Conservation (phyloP, 257 asterid genomes). For the Solanum megistacrolobum region DNA sequence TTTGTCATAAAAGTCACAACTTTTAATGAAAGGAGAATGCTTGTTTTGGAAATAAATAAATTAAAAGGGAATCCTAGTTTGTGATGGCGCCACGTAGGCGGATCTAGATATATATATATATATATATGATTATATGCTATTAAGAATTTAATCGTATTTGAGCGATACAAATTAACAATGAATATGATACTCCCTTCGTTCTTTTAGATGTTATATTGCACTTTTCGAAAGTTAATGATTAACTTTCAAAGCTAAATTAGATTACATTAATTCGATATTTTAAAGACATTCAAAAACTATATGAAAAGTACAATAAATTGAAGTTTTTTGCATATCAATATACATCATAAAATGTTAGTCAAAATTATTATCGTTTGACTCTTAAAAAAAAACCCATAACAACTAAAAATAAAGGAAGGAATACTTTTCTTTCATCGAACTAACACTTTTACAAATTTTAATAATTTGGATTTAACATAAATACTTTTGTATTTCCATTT, state of each 20-base stretch:
- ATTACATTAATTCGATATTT: too few species aligned
- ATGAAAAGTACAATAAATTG: too few species aligned
- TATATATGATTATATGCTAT: too few species aligned
- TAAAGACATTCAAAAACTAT: too few species aligned
- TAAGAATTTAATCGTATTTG: neutral
- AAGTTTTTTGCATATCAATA: neutral
- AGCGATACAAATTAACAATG: neutral
- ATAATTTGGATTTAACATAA: neutral
- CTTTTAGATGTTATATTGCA: too few species aligned
- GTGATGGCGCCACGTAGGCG: too few species aligned
- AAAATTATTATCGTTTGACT: fast-evolving
- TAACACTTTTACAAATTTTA: neutral
- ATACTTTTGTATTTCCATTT: neutral
- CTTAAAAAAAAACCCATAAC: neutral
- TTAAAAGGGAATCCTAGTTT: too few species aligned
- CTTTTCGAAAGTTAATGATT: fast-evolving
- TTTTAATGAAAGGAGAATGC: too few species aligned
- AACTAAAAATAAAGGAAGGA: neutral
- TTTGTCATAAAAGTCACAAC: too few species aligned
- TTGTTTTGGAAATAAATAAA: too few species aligned
- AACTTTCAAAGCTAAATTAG: neutral
- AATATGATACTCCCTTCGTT: neutral
- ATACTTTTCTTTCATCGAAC: neutral
- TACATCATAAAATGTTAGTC: neutral
- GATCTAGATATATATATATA: too few species aligned